Percentiles rank a stretch among this genome's conserved stretches.
phyloP scores from a whole-genome alignment of 129 eudicot genomes.

The Tanacetum coccineum region DNA sequence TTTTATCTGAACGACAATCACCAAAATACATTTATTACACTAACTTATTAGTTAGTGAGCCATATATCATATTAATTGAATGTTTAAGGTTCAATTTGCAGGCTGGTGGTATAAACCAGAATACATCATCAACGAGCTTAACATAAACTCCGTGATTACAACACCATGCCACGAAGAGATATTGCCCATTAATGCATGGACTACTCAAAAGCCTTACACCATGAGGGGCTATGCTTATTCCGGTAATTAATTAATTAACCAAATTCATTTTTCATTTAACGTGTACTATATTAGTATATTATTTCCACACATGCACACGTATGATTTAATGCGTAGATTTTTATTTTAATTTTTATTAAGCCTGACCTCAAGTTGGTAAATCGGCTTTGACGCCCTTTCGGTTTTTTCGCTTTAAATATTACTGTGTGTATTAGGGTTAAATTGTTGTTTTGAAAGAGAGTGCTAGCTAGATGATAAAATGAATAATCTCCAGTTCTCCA shows the following conservation, averaged over 20 bases:
- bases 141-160: slow-evolving; percentile 93
- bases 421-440: no score
- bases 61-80: no score
- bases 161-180: slow-evolving; percentile 94
- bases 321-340: no score
- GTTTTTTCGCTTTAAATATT: no score
- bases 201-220: slow-evolving; percentile 87
- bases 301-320: no score
- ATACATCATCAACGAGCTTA: slow-evolving; percentile 82
- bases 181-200: slow-evolving; percentile 87
- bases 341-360: no score
- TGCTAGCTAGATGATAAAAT: neutral
- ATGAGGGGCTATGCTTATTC: slow-evolving; percentile 91
- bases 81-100: slow-evolving; percentile 18
- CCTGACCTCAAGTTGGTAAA: no score
- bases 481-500: neutral
- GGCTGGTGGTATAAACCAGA: slow-evolving; percentile 99
- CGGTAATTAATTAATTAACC: slow-evolving; percentile 33
- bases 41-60: no score
- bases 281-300: no score
- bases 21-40: neutral
- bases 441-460: neutral
- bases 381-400: no score
- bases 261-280: neutral
- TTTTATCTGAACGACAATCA: no score